Base-by-base conservation (phyloP, 2,329 filamentous ascomycete species). In the Venturia nashicola region DNA sequence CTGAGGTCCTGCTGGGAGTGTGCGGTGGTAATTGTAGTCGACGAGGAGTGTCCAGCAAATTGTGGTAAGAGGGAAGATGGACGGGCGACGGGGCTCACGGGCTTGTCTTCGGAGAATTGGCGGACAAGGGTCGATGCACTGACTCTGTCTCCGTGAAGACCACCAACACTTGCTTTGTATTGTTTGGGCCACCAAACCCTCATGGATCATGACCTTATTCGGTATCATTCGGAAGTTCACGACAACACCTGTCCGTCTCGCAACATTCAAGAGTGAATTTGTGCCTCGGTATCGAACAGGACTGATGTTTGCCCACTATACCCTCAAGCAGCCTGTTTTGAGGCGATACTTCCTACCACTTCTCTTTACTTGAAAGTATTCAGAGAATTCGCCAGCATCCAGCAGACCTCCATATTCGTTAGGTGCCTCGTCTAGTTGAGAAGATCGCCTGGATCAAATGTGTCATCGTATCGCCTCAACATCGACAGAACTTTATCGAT, bases 151-250 rank as follows among this genome's bases (percentile, higher is more conserved):
- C 44, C 2, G 20, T n/a, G 44, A 20, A 7, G 5, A 46, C 16
- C 44, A 20, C 6, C 44, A 27, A 42, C 59, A 61, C 59, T 46
- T 27, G 39, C 23, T 43, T 9, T 18, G 12, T 43, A 34, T 46
- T 23, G 12, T 20, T 4, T 12, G 3, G 44, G 34, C 32, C 12
- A 11, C 60, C 20, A 27, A n/a, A 51, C 2, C 9, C 34, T 34
- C 60, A 62, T 23, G 14, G 43, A 34, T 2, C n/a, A 18, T 39
- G 27, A 9, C 6, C 60, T 18, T 62, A 27, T 48, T 62, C 27
- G 60, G 34, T 62, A 62, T 62, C 43, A 39, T 36, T 62, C 60
- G 39, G 3, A 48, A 48, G 42, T 6, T 51, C 60, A 23, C 14
- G n/a, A 18, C 23, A 36, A 18, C 8, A 9, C n/a, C 32, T 36